phyloP scores from a whole-genome alignment of 192 early-diverging fungal genomes.

The Lobosporangium transversale region DNA sequence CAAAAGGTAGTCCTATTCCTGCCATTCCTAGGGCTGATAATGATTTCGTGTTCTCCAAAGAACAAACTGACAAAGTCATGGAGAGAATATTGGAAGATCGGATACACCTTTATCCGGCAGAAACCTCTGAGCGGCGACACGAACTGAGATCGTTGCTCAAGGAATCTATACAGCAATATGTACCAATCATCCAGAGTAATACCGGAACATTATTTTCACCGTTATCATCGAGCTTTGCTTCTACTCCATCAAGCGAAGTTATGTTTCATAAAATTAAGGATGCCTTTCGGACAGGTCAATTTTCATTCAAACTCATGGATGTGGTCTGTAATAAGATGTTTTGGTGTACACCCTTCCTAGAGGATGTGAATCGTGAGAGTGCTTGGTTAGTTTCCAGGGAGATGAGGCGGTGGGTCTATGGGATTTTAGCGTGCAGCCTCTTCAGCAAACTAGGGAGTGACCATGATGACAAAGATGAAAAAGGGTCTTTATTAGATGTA shows the following conservation, averaged over 20 bases:
- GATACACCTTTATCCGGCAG: conserved; percentile 10
- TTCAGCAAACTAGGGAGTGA: neutral
- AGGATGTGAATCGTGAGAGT: conserved; percentile 54
- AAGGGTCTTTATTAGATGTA: conserved; percentile 9
- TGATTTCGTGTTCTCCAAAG: no score
- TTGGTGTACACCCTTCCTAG: conserved; percentile 61
- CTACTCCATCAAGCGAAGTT: neutral
- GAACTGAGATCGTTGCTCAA: conserved; percentile 26
- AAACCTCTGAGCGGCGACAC: conserved; percentile 14
- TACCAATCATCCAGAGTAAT: neutral
- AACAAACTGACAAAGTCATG: neutral
- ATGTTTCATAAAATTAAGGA: conserved; percentile 19
- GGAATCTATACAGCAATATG: conserved; percentile 43
- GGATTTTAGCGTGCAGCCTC: conserved; percentile 22
- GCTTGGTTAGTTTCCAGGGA: conserved; percentile 54
- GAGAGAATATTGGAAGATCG: conserved; percentile 33
- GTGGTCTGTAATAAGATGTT: conserved; percentile 46
- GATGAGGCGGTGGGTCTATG: conserved; percentile 57
- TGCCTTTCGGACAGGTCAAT: conserved; percentile 26
- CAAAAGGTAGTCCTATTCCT: neutral
- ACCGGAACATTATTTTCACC: neutral
- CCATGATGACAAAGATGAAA: neutral
- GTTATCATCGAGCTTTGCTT: neutral
- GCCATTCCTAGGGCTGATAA: neutral
- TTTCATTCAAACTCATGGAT: conserved; percentile 59